Percentiles rank a stretch among this genome's conserved stretches.
These are phyloP conservation scores for Kingdonia uniflora DNA, from an alignment of 164 flowering plant genomes.

Conservation along the genomic window DNA sequence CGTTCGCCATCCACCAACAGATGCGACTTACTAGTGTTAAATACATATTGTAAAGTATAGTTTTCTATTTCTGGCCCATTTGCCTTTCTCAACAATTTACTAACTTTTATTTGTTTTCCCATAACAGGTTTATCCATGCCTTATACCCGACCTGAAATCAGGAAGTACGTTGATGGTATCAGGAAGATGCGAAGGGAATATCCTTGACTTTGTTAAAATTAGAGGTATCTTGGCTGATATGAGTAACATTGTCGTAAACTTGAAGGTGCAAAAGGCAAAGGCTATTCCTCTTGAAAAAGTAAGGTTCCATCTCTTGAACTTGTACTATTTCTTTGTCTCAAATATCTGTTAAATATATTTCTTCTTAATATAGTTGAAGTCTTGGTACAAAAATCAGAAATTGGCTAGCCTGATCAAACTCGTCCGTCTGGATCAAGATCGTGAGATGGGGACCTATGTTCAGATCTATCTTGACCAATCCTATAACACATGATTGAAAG, in stretches of 20 bases:
- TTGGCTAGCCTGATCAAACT: no score
- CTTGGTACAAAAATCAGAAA: no score
- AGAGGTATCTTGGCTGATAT: constrained; percentile 49
- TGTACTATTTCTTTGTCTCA: no score
- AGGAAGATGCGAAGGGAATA: constrained; percentile 71
- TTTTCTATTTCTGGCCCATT: background rate
- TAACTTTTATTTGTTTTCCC: background rate
- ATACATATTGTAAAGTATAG: background rate
- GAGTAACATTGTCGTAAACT: constrained; percentile 27
- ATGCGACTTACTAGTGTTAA: no score
- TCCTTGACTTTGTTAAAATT: constrained; percentile 47
- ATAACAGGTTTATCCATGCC: constrained; percentile 54
- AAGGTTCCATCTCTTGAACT: constrained; percentile 13
- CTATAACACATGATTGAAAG: no score
- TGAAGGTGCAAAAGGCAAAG: constrained; percentile 47
- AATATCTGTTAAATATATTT: no score
- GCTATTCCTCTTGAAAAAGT: constrained; percentile 70
- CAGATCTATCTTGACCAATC: no score
- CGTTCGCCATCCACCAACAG: no score
- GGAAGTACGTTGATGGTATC: constrained; percentile 52
- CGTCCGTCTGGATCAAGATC: no score
- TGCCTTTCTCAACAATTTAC: background rate
- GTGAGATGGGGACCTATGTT: no score
- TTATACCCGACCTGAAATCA: constrained; percentile 62
- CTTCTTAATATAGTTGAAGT: no score